A percentile compares a stretch with the other conserved stretches of the same genome.
Conservation (phyloP, 768 basidiomycete species). For the Tricholoma sp. region DNA sequence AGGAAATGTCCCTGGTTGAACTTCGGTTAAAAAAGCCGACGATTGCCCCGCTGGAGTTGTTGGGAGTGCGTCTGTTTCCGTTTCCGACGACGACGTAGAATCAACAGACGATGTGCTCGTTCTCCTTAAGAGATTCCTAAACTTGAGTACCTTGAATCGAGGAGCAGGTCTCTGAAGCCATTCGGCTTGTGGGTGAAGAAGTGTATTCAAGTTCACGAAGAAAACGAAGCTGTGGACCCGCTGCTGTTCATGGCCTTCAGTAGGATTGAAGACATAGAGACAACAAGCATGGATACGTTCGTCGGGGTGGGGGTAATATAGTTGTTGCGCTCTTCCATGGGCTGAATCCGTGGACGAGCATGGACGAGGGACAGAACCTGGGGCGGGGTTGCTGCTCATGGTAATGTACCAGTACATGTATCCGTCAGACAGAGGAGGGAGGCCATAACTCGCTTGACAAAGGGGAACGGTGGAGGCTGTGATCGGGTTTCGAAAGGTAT, state of each 20-base stretch:
- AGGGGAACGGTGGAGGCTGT: constrained; percentile 23
- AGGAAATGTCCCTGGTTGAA: not conserved
- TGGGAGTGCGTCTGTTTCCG: constrained; percentile 1
- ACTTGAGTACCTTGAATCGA: constrained; percentile 3
- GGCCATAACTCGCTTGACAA: constrained; percentile 32
- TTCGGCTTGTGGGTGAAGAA: constrained; percentile 23
- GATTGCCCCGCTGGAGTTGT: not conserved
- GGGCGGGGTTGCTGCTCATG: constrained; percentile 47
- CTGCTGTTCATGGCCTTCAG: constrained; percentile 29
- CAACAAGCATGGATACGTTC: constrained; percentile 49
- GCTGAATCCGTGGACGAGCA: constrained; percentile 8
- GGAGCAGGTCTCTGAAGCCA: constrained; percentile 6
- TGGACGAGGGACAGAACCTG: constrained; percentile 32
- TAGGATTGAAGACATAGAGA: constrained; percentile 40
- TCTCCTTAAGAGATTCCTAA: not conserved
- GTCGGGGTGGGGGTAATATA: constrained; percentile 41
- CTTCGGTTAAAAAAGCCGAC: not conserved
- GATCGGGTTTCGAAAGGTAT: constrained; percentile 37
- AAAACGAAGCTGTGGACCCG: constrained; percentile 45
- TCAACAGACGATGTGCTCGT: not conserved
- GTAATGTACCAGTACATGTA: constrained; percentile 52
- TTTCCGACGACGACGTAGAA: constrained; percentile 1
- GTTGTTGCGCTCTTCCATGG: constrained; percentile 18
- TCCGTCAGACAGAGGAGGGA: constrained; percentile 38
- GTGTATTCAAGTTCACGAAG: constrained; percentile 40